A percentile compares a stretch with the other conserved stretches of the same genome.
These are phyloP conservation scores for Acidiella bohemica DNA, from an alignment of 495 filamentous ascomycete genomes.

Conservation along the genomic window DNA sequence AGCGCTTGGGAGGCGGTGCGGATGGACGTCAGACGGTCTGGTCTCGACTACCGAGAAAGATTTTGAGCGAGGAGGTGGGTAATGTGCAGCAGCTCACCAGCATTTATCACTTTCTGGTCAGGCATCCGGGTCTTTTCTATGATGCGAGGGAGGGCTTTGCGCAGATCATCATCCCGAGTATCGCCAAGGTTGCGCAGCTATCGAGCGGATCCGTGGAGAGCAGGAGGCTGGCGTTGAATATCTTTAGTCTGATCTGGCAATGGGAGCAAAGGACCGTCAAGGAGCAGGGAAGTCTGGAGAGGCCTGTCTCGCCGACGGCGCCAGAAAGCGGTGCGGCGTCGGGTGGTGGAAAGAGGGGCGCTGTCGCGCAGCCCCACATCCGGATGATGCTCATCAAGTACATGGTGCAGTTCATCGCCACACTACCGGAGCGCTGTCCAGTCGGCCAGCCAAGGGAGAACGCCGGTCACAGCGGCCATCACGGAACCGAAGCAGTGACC, in stretches of 20 bases:
- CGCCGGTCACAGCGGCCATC: neutral
- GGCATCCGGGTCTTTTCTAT: conserved; percentile 86
- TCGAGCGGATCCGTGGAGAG: conserved; percentile 82
- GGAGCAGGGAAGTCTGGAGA: conserved; percentile 29
- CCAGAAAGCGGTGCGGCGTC: conserved; percentile 28
- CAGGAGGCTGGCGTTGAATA: conserved; percentile 78
- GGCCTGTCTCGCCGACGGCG: conserved; percentile 4
- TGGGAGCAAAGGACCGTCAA: conserved; percentile 79
- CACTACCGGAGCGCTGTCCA: conserved; percentile 68
- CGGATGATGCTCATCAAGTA: conserved; percentile 77
- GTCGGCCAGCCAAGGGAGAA: conserved; percentile 33
- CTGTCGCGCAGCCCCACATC: conserved; percentile 35
- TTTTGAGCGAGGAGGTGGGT: conserved; percentile 87
- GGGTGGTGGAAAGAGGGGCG: conserved; percentile 39
- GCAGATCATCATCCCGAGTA: conserved; percentile 70
- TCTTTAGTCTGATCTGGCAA: conserved; percentile 77
- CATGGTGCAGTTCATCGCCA: conserved; percentile 83
- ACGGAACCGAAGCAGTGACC: conserved; percentile 59
- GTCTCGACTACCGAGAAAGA: conserved; percentile 82
- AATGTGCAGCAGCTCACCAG: conserved; percentile 93
- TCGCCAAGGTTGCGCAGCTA: conserved; percentile 75
- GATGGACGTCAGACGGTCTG: conserved; percentile 60
- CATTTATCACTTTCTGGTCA: conserved; percentile 92
- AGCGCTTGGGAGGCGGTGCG: conserved; percentile 39
- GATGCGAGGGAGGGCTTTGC: conserved; percentile 86